phyloP scores from a whole-genome alignment of 2,329 filamentous ascomycete genomes.

The Aspergillus quadrilineatus region DNA sequence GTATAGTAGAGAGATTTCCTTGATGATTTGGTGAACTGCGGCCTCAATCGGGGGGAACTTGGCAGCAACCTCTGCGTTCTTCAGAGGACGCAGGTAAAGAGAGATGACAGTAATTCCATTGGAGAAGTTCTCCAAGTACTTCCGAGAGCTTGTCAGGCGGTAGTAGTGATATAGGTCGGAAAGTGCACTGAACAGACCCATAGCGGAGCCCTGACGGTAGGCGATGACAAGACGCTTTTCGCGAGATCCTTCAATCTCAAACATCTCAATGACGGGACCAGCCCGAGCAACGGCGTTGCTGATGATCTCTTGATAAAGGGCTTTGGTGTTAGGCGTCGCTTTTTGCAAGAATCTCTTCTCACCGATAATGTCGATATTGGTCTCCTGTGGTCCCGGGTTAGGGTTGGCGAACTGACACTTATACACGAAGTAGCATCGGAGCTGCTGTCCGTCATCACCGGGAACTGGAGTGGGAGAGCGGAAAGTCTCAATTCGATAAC shows the following conservation, averaged over 20 bases:
- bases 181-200: slow-evolving; percentile 90
- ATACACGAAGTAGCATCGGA: slow-evolving; percentile 99
- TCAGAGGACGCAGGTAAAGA: slow-evolving; percentile 80
- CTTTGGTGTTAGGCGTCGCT: slow-evolving; percentile 91
- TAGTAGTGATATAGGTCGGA: slow-evolving; percentile 99
- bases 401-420: slow-evolving; percentile 85
- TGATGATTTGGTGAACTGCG: slow-evolving; percentile 97
- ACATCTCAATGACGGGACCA: slow-evolving; percentile 95
- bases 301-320: slow-evolving; percentile 93
- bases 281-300: slow-evolving; percentile 78
- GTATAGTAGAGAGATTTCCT: slow-evolving; percentile 95
- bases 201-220: slow-evolving; percentile 88
- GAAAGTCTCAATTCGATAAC: slow-evolving; percentile 96
- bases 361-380: slow-evolving; percentile 83
- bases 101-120: slow-evolving; percentile 98
- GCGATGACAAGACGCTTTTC: slow-evolving; percentile 95
- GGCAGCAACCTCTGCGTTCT: slow-evolving; percentile 54
- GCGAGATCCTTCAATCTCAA: slow-evolving; percentile 84
- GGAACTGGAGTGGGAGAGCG: slow-evolving; percentile 81
- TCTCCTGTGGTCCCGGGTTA: slow-evolving; percentile 73
- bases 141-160: slow-evolving; percentile 89
- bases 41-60: slow-evolving; percentile 80
- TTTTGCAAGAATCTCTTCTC: slow-evolving; percentile 95
- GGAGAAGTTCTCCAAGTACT: slow-evolving; percentile 98
- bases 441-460: slow-evolving; percentile 70